Base-by-base conservation (phyloP, 106 monocot genomes). In the Phalaenopsis aphrodite region DNA sequence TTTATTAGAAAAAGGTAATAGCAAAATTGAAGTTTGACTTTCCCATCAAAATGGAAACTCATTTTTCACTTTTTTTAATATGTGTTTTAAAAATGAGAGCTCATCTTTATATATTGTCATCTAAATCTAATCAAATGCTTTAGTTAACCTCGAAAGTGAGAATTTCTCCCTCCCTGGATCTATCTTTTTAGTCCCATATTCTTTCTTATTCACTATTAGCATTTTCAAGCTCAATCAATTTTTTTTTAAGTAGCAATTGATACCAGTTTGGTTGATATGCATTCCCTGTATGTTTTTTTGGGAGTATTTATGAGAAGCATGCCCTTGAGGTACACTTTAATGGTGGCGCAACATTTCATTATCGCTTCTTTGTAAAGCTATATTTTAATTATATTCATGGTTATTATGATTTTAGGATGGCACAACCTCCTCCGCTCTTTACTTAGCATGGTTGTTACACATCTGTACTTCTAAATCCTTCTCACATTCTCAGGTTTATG, bases 401-500 rank as follows among this genome's bases (percentile, higher is more conserved):
- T 38, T 37, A 24, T 68, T 69, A 69, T 69, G 69, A 74, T 74
- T 74, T 74, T 43, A 74, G 74, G 42, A 42, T 42, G 42, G 42
- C 12, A 12, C 42, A 42, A 12, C 23, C 81, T 21, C 45, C 7
- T 67, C 30, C 18, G 57, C 81, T 81, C 16, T 41, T 81, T 78
- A 43, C 16, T 1, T 42, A 16, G 55, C 36, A 8, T 36, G 46
- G 36, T 38, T 21, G 1, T 43, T 76, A 7, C 11, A 55, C 17
- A 19, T 10, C 24, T 8, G 64, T 41, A 24, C 15, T 49, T 66
- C 38, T 37, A 7, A 3, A 47, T 8, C 52, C 36, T 77, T 39
- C 68, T 39, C 37, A 38, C 69, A 21, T 42, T 84, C n/a, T 76
- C 84, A 96, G 95, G 95, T 96, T 57, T 96, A 93, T 86, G 95